Evolutionary conservation across 192 early-diverging fungal species (phyloP), one percentile per base, ranked within the genome.

Genomic region (Coemansia sp.): DNA sequence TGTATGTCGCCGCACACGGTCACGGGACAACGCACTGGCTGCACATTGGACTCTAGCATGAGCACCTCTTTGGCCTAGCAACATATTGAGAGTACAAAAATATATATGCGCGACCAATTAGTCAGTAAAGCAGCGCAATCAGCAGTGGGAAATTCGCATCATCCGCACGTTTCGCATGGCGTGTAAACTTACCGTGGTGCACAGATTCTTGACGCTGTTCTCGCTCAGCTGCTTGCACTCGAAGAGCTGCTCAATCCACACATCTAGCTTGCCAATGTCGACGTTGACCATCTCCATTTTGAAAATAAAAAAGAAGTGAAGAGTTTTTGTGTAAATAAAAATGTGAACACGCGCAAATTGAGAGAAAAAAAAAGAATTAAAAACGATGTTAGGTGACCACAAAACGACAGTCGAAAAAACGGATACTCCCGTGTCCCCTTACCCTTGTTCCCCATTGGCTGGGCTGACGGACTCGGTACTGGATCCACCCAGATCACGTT

Each of bases 1-100:
- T 99, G 97, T 41, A 99, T 95, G 76, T 99, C 97, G 54, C 96
- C 97, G 76, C 94, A 96, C 41, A 99, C 95, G 44, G 94, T 99
- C 27, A 99, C 95, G n/a, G 97, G 97, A 58, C 93, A 88, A 55
- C 88, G 83, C n/a, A 99, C 95, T 22, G 94, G 95, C 74, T 98
- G 95, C 42, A 99, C 95, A 76, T 99, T 99, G 36, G 90, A 91
- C 65, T 99, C 97, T 74, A 95, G 88, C 82, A 91, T 88, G 17
- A 99, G 83, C 43, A 99, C 90, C 71, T 99, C 95, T 70, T 93
- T 90, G 50, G 96, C 96, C 93, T 95, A 74, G 11, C 9, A 39
- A 8, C 46, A 29, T 0, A n/a, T 24, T 9, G 32, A 34, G 18
- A 33, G 3, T 32, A 7, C 29, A 27, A 32, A 36, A 24, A 17